These are phyloP conservation scores for Wickerhamomyces rabaulensis DNA, from an alignment of 805 yeast species.

Conservation along the genomic window DNA sequence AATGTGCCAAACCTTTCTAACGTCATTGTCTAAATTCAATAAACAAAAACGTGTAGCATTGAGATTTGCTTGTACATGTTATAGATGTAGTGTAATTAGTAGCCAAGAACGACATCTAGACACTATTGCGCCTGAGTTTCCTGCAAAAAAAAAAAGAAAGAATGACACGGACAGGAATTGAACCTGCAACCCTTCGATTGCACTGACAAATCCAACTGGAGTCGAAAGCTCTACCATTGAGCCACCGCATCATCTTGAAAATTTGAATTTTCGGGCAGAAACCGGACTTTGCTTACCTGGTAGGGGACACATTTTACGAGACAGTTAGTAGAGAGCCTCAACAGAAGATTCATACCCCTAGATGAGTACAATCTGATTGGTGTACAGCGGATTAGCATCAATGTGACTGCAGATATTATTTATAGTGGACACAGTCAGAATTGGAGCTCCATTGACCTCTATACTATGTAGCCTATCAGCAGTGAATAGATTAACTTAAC, in stretches of 20 bases:
- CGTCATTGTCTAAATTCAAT: background rate
- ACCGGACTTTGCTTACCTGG: background rate
- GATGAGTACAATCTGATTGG: no score
- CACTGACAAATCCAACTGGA: conserved; percentile 45
- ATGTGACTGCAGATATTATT: no score
- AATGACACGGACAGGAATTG: conserved; percentile 80
- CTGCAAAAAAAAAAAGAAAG: conserved; percentile 25
- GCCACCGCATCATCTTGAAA: conserved; percentile 57
- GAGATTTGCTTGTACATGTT: no score
- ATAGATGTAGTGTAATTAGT: no score
- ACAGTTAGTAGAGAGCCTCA: no score
- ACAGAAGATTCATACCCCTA: no score
- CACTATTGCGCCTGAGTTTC: background rate
- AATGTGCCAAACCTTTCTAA: conserved; percentile 85
- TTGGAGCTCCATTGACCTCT: no score
- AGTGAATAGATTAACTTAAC: no score
- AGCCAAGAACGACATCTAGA: background rate
- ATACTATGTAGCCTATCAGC: no score
- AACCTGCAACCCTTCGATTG: conserved; percentile 82
- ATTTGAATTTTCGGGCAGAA: background rate
- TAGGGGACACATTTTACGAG: background rate
- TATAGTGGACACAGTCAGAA: no score
- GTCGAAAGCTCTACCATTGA: conserved; percentile 78
- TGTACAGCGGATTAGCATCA: no score
- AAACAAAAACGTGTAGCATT: no score